phyloP scores from a whole-genome alignment of 2,329 filamentous ascomycete genomes.

The Fusarium nisikadoi region DNA sequence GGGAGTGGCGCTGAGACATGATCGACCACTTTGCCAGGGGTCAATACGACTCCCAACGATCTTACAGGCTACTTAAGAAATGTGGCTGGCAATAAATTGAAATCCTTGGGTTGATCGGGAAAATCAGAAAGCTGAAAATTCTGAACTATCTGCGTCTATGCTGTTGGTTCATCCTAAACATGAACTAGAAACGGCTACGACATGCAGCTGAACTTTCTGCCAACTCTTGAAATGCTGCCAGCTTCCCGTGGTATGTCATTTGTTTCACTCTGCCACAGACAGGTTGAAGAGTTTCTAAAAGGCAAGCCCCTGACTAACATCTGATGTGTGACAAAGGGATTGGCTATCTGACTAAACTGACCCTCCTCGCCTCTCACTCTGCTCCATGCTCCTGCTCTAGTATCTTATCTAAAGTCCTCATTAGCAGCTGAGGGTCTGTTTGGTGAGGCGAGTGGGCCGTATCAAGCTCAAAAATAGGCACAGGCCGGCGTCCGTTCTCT shows the following conservation, averaged over 20 bases:
- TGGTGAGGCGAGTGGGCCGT: constrained; percentile 15
- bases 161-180: not conserved
- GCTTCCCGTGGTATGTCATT: not conserved
- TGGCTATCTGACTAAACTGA: too few relatives aligned
- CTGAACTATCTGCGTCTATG: not conserved
- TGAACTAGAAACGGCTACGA: not conserved
- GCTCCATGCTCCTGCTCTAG: not conserved
- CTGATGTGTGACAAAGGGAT: not conserved
- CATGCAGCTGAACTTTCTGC: not conserved
- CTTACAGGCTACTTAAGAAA: not conserved
- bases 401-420: not conserved
- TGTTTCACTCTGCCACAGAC: not conserved
- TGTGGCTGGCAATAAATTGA: not conserved
- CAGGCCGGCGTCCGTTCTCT: not conserved
- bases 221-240: not conserved
- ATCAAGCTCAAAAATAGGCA: constrained; percentile 8
- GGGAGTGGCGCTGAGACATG: constrained; percentile 35
- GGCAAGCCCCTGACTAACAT: not conserved
- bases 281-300: not conserved
- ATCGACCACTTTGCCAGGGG: constrained; percentile 23
- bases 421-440: not conserved
- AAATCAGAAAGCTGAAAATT: not conserved
- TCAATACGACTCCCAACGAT: not conserved
- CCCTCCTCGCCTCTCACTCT: not conserved
- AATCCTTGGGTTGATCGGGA: too few relatives aligned